These are phyloP conservation scores for Saccharomyces hybrid DNA, from an alignment of 1,139 yeast species.

Conservation along the genomic window DNA sequence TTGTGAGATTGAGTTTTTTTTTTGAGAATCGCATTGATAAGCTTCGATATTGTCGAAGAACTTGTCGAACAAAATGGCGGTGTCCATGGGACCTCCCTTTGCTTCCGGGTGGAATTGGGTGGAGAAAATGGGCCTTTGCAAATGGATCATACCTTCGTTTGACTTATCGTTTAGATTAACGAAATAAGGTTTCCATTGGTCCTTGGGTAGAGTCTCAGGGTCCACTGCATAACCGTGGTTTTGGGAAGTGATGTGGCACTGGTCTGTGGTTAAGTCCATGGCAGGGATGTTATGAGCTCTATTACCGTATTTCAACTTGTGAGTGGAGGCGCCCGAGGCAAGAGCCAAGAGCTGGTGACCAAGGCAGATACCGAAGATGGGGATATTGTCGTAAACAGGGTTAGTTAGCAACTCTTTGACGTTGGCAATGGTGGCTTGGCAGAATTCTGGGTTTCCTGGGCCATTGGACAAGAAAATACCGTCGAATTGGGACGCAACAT, in stretches of 20 bases:
- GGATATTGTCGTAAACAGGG: slow-evolving; percentile 48
- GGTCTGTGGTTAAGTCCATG: slow-evolving; percentile 77
- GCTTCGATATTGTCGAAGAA: slow-evolving; percentile 63
- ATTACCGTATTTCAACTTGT: slow-evolving; percentile 93
- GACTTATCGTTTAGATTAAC: slow-evolving; percentile 90
- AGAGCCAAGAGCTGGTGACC: slow-evolving; percentile 94
- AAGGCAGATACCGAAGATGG: slow-evolving; percentile 92
- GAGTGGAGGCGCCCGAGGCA: slow-evolving; percentile 88
- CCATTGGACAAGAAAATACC: slow-evolving; percentile 94
- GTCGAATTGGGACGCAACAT: slow-evolving; percentile 85
- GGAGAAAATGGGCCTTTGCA: slow-evolving; percentile 78
- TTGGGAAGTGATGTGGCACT: slow-evolving; percentile 95
- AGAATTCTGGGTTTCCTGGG: slow-evolving; percentile 97
- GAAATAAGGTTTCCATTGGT: slow-evolving; percentile 79
- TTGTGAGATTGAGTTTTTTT: slow-evolving; percentile 20
- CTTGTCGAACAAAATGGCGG: slow-evolving; percentile 82
- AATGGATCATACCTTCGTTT: slow-evolving; percentile 95
- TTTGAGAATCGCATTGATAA: slow-evolving; percentile 38
- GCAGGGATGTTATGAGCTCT: slow-evolving; percentile 98
- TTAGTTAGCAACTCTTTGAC: slow-evolving; percentile 64
- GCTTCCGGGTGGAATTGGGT: slow-evolving; percentile 99
- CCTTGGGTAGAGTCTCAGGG: slow-evolving; percentile 53
- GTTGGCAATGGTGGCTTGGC: slow-evolving; percentile 72
- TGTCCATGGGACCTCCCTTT: slow-evolving; percentile 95
- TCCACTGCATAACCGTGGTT: slow-evolving; percentile 98